A percentile compares a stretch with the other conserved stretches of the same genome.
phyloP scores from a whole-genome alignment of 1,284 basidiomycete species.

The Ceratobasidium sp. region DNA sequence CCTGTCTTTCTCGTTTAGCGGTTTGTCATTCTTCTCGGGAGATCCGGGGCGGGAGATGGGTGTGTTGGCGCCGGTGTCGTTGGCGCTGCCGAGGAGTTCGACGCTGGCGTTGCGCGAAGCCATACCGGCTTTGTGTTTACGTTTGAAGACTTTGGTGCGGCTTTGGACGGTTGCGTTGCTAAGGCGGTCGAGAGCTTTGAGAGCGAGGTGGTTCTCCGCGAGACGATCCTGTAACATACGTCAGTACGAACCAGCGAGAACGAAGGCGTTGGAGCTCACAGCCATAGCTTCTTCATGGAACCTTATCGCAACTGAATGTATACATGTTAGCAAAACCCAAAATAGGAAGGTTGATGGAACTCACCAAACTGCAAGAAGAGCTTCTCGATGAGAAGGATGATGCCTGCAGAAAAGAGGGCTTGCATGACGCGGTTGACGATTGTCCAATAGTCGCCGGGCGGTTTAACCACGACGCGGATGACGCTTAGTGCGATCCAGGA shows the following conservation, averaged over 20 bases:
- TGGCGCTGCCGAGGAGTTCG: constrained; percentile 26
- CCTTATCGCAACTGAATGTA: constrained; percentile 71
- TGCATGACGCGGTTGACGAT: constrained; percentile 78
- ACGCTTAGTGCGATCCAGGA: constrained; percentile 78
- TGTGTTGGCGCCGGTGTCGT: constrained; percentile 32
- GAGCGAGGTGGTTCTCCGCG: constrained; percentile 74
- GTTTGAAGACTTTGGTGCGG: constrained; percentile 23
- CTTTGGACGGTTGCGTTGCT: constrained; percentile 42
- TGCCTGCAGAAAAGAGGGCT: constrained; percentile 73
- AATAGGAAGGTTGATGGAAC: background rate
- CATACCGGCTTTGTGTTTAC: constrained; percentile 33
- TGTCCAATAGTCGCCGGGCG: constrained; percentile 75
- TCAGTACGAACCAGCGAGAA: constrained; percentile 5
- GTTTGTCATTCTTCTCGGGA: constrained; percentile 34
- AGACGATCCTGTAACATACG: constrained; percentile 66
- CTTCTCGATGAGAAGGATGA: constrained; percentile 78
- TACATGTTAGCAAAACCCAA: background rate
- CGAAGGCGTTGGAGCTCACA: constrained; percentile 33
- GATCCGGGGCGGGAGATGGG: constrained; percentile 46
- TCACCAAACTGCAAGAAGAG: constrained; percentile 71
- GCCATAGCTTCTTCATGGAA: constrained; percentile 81
- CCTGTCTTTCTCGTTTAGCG: constrained; percentile 40
- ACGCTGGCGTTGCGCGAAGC: constrained; percentile 40
- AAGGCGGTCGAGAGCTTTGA: constrained; percentile 76
- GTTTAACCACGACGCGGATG: constrained; percentile 68